Evolutionary conservation across 768 basidiomycete genomes (phyloP).

Genomic region (Glaciozyma martinii): DNA sequence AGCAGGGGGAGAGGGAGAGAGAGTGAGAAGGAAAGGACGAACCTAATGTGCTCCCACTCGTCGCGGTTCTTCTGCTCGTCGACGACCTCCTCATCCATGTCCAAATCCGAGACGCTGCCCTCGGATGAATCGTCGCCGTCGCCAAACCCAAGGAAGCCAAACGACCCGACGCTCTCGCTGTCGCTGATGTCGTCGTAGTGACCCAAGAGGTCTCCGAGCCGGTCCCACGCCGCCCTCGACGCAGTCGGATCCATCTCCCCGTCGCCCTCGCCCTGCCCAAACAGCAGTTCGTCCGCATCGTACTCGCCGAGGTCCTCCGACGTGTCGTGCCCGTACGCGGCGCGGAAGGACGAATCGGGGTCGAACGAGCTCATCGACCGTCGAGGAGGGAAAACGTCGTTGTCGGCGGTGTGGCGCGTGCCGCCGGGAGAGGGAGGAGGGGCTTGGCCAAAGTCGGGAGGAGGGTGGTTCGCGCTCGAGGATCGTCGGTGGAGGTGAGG

Average conservation of each 20-base stretch:
- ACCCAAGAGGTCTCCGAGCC: slow-evolving; percentile 64
- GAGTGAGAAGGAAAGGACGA: neutral
- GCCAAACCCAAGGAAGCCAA: slow-evolving; percentile 63
- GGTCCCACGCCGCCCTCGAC: slow-evolving; percentile 59
- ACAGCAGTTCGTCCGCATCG: slow-evolving; percentile 79
- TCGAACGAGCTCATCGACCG: slow-evolving; percentile 42
- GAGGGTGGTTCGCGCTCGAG: slow-evolving; percentile 58
- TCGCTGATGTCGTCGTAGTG: slow-evolving; percentile 82
- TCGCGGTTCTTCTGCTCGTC: slow-evolving; percentile 17
- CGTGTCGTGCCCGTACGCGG: slow-evolving; percentile 86
- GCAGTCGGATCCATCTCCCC: slow-evolving; percentile 39
- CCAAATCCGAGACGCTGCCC: slow-evolving; percentile 19
- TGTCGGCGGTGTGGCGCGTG: slow-evolving; percentile 34
- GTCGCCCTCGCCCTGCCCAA: slow-evolving; percentile 48
- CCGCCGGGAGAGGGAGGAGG: slow-evolving; percentile 33
- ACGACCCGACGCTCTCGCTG: slow-evolving; percentile 76
- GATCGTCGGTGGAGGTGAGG: slow-evolving; percentile 61
- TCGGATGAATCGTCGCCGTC: slow-evolving; percentile 17
- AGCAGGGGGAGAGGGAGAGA: neutral
- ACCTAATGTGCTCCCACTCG: slow-evolving; percentile 36
- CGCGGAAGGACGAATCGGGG: slow-evolving; percentile 46
- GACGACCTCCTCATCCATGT: slow-evolving; percentile 21
- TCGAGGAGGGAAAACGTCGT: slow-evolving; percentile 89
- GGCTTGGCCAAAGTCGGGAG: slow-evolving; percentile 31
- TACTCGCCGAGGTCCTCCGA: slow-evolving; percentile 79